phyloP scores from a whole-genome alignment of 192 early-diverging fungal species.

The Coemansia sp. region DNA sequence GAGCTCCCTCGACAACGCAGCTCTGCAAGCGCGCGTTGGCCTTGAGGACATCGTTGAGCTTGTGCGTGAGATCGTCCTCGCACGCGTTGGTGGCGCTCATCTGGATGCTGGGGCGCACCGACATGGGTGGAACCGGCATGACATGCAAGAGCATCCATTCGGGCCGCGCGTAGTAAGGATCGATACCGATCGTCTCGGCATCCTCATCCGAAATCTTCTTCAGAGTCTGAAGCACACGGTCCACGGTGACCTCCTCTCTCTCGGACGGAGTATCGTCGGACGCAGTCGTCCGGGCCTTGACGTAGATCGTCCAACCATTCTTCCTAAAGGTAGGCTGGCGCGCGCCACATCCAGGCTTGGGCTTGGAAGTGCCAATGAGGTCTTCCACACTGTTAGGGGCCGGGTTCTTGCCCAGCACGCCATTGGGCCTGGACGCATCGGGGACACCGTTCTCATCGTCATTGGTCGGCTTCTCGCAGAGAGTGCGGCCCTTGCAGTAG shows the following conservation, averaged over 20 bases:
- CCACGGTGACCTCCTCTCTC: constrained; percentile 66
- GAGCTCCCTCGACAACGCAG: constrained; percentile 84
- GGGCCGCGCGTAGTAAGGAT: constrained; percentile 87
- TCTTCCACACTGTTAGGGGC: constrained; percentile 18
- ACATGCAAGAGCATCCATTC: constrained; percentile 98
- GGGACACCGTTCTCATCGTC: constrained; percentile 46
- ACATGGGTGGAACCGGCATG: constrained; percentile 92
- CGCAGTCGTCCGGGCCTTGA: constrained; percentile 26
- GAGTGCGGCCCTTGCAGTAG: constrained; percentile 77
- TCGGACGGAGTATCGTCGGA: constrained; percentile 52
- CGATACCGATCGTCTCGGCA: constrained; percentile 80
- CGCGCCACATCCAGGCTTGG: constrained; percentile 79
- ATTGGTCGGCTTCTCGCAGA: constrained; percentile 73
- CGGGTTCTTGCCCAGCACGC: neutral
- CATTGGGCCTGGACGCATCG: constrained; percentile 11
- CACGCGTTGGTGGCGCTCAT: constrained; percentile 85
- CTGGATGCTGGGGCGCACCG: constrained; percentile 94
- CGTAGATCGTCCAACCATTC: constrained; percentile 71
- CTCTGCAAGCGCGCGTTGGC: constrained; percentile 82
- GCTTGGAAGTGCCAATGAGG: constrained; percentile 56
- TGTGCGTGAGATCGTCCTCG: constrained; percentile 98
- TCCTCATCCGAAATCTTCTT: constrained; percentile 87
- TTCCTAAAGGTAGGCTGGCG: constrained; percentile 82
- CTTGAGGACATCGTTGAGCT: constrained; percentile 90
- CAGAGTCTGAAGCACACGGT: constrained; percentile 79